Conservation (phyloP, 208 protist genomes). For the Crithidia acanthocephali region DNA sequence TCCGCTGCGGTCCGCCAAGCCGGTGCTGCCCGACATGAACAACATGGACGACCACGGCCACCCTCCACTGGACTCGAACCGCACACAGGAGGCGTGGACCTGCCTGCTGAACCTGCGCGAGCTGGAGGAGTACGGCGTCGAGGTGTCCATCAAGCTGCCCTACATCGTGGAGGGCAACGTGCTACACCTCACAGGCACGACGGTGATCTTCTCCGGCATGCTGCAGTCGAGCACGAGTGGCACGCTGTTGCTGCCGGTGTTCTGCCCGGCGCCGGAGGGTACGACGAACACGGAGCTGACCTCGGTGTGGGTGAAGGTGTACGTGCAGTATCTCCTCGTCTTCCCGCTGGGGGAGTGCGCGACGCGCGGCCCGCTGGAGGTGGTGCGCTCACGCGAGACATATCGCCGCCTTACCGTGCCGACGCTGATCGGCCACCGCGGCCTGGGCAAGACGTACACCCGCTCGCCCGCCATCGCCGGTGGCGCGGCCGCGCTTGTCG, state of each 20-base stretch:
- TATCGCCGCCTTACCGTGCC: constrained; percentile 53
- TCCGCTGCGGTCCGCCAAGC: constrained; percentile 35
- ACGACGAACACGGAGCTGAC: constrained; percentile 20
- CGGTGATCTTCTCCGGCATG: constrained; percentile 48
- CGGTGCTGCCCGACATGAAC: constrained; percentile 34
- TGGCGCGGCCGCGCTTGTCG: constrained; percentile 22
- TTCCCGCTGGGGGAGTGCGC: constrained; percentile 46
- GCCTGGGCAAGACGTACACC: constrained; percentile 83
- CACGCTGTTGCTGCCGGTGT: constrained; percentile 37
- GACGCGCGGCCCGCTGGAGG: constrained; percentile 42
- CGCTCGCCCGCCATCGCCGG: constrained; percentile 22
- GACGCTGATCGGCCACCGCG: constrained; percentile 79
- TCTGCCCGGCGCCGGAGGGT: constrained; percentile 25
- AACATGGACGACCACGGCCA: constrained; percentile 22
- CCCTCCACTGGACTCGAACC: constrained; percentile 29
- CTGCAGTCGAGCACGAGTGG: constrained; percentile 45
- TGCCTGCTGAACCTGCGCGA: constrained; percentile 40
- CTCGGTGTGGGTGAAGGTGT: constrained; percentile 54
- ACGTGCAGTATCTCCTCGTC: constrained; percentile 72
- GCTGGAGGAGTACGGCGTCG: constrained; percentile 43
- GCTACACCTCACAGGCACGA: constrained; percentile 32
- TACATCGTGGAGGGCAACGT: constrained; percentile 16
- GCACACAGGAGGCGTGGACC: constrained; percentile 51
- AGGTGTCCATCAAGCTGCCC: constrained; percentile 47
- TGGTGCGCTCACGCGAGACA: constrained; percentile 67